These are phyloP conservation scores for Pyrus communis DNA, from an alignment of 306 rosid genomes.

Conservation along the genomic window DNA sequence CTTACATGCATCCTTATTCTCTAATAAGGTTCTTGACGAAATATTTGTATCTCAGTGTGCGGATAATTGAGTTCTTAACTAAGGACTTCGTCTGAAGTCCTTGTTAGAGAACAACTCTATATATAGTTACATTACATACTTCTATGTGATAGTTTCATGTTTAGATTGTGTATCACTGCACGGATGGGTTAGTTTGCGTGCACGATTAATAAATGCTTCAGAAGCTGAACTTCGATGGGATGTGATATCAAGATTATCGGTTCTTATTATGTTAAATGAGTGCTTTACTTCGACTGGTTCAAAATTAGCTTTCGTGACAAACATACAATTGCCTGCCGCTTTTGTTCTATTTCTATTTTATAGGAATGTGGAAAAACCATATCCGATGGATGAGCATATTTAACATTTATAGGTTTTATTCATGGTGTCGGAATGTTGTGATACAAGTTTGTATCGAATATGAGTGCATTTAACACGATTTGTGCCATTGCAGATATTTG, in stretches of 20 bases:
- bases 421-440: not conserved
- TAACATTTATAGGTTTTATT: not conserved
- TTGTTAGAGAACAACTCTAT: not conserved
- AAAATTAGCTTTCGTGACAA: not conserved
- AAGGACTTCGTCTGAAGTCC: too few species aligned
- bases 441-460: not conserved
- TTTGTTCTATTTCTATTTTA: not conserved
- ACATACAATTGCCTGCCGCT: not conserved
- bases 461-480: not conserved
- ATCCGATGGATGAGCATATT: not conserved
- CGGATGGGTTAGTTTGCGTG: not conserved
- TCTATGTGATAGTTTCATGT: not conserved
- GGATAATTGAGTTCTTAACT: not conserved
- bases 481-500: constrained; percentile 58
- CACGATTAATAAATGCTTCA: not conserved
- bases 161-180: not conserved
- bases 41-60: not conserved
- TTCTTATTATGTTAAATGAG: not conserved
- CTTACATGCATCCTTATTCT: not conserved
- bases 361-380: not conserved
- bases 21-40: not conserved
- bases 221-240: not conserved
- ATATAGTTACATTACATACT: not conserved
- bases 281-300: not conserved
- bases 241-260: not conserved